Evolutionary conservation across 2,329 filamentous ascomycete genomes (phyloP).

Genomic region (Gremmenia infestans): DNA sequence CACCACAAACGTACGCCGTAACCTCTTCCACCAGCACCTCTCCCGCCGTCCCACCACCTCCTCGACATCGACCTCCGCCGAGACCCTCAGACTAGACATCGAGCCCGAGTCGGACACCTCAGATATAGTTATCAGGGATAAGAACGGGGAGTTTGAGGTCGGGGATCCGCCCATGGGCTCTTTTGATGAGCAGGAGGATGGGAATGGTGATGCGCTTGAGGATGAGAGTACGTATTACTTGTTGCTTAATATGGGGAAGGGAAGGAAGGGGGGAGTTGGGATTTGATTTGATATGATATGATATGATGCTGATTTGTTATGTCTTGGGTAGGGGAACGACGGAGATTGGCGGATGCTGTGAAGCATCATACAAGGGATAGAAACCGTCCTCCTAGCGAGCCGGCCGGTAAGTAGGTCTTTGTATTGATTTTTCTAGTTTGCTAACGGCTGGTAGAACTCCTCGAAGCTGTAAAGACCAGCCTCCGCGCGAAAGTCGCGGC

Average conservation of each 20-base stretch:
- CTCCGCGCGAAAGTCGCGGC: slow-evolving; percentile 67
- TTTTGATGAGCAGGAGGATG: slow-evolving; percentile 46
- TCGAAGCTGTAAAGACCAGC: slow-evolving; percentile 65
- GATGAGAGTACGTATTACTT: slow-evolving; percentile 41
- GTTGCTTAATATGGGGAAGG: slow-evolving; percentile 5
- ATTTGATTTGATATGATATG: too few relatives aligned
- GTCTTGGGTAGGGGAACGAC: slow-evolving; percentile 49
- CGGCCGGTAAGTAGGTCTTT: slow-evolving; percentile 50
- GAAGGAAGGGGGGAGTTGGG: slow-evolving; percentile 22
- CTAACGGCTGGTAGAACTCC: slow-evolving; percentile 49
- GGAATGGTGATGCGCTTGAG: slow-evolving; percentile 53
- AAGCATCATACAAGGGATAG: slow-evolving; percentile 55
- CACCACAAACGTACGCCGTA: slow-evolving; percentile 40
- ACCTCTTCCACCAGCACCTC: slow-evolving; percentile 56
- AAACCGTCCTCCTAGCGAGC: slow-evolving; percentile 53
- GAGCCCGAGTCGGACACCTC: slow-evolving; percentile 39
- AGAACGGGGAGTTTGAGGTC: slow-evolving; percentile 59
- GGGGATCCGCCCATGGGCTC: slow-evolving; percentile 49
- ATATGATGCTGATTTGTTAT: too few relatives aligned
- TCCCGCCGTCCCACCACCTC: slow-evolving; percentile 50
- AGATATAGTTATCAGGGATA: slow-evolving; percentile 59
- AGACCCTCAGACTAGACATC: slow-evolving; percentile 45
- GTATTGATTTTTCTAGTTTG: not conserved
- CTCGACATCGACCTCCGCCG: slow-evolving; percentile 37
- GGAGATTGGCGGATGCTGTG: slow-evolving; percentile 55